Conservation (phyloP, 1,284 basidiomycete species). For the Ceratobasidium sp. region DNA sequence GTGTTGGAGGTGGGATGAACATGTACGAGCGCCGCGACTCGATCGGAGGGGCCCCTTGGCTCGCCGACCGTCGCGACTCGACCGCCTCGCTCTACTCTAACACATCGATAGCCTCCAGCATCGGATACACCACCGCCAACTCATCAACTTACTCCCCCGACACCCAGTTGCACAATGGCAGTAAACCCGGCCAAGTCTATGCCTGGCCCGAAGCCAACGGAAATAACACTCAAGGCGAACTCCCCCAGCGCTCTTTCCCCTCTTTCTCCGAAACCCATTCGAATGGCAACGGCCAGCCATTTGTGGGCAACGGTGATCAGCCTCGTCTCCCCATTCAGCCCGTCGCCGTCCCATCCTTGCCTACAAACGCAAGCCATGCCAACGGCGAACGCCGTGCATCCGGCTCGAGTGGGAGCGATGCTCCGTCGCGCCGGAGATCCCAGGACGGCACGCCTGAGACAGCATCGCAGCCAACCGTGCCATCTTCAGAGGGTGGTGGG, state of each 20-base stretch:
- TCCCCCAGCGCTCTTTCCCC: slow-evolving; percentile 46
- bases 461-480: slow-evolving; percentile 37
- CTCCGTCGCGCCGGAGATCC: slow-evolving; percentile 26
- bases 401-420: slow-evolving; percentile 43
- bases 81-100: slow-evolving; percentile 75
- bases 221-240: slow-evolving; percentile 29
- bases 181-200: slow-evolving; percentile 43
- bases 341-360: slow-evolving; percentile 43
- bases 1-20: slow-evolving; percentile 72
- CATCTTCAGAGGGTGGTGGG: slow-evolving; percentile 29
- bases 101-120: slow-evolving; percentile 65
- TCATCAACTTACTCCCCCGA: slow-evolving; percentile 68
- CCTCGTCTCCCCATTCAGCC: slow-evolving; percentile 34
- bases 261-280: slow-evolving; percentile 44
- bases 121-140: slow-evolving; percentile 65
- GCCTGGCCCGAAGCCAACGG: slow-evolving; percentile 44
- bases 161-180: slow-evolving; percentile 45
- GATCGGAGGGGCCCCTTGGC: slow-evolving; percentile 62
- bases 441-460: slow-evolving; percentile 43
- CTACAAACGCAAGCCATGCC: slow-evolving; percentile 14
- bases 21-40: slow-evolving; percentile 81
- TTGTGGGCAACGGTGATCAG: slow-evolving; percentile 34
- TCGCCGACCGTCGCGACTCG: slow-evolving; percentile 77
- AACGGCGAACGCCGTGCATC: slow-evolving; percentile 45
- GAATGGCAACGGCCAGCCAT: slow-evolving; percentile 29